A percentile compares a stretch with the other conserved stretches of the same genome.
These are phyloP conservation scores for Dendrobium officinale DNA, from an alignment of 106 monocot genomes.

Conservation along the genomic window DNA sequence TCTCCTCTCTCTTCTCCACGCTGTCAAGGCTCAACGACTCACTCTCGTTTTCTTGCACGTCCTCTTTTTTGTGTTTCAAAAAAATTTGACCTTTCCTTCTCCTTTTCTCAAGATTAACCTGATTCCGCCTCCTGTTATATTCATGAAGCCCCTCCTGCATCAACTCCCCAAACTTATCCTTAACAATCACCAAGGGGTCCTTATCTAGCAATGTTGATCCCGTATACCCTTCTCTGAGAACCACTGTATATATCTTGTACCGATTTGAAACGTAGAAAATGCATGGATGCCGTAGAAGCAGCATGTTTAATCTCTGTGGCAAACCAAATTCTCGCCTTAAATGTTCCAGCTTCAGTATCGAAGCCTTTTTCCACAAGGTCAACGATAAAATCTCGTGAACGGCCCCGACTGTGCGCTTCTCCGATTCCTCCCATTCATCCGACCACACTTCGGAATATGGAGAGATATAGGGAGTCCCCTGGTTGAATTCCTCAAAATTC, in stretches of 20 bases:
- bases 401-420: slow-evolving; percentile 62
- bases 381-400: slow-evolving; percentile 83
- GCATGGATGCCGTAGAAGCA: slow-evolving; percentile 79
- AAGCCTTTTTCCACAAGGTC: slow-evolving; percentile 87
- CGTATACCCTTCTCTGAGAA: slow-evolving; percentile 76
- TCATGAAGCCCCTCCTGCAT: slow-evolving; percentile 96
- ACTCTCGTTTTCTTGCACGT: slow-evolving; percentile 30
- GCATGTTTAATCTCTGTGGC: slow-evolving; percentile 45
- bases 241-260: slow-evolving; percentile 84
- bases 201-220: slow-evolving; percentile 69
- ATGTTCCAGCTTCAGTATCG: slow-evolving; percentile 77
- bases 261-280: slow-evolving; percentile 92
- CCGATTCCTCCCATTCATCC: slow-evolving; percentile 17
- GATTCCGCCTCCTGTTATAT: slow-evolving; percentile 65
- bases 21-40: slow-evolving; percentile 18
- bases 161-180: slow-evolving; percentile 85
- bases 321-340: slow-evolving; percentile 79
- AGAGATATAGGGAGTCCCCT: slow-evolving; percentile 46
- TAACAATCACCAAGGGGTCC: slow-evolving; percentile 80
- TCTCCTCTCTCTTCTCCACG: slow-evolving; percentile 58
- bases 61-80: slow-evolving; percentile 17
- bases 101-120: slow-evolving; percentile 77
- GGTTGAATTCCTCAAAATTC: slow-evolving; percentile 60
- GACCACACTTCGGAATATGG: slow-evolving; percentile 38
- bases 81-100: slow-evolving; percentile 73